phyloP scores from a whole-genome alignment of 345 rosid genomes.

The Physaria fendleri region DNA sequence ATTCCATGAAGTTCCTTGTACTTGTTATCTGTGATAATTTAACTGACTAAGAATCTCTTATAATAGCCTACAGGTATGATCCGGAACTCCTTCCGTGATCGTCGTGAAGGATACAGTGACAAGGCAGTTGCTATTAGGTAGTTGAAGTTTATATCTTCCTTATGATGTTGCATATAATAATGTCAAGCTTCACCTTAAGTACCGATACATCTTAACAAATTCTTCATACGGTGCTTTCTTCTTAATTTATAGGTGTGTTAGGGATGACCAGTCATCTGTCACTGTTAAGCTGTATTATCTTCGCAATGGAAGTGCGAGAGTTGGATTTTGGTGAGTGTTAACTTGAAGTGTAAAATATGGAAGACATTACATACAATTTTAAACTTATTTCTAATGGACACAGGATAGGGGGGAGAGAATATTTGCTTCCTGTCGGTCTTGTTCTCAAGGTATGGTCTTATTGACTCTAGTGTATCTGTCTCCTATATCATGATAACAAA shows the following conservation, averaged over 20 bases:
- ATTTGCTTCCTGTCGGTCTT: conserved; percentile 81
- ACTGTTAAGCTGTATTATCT: conserved; percentile 77
- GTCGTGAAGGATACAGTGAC: conserved; percentile 80
- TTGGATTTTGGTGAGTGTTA: conserved; percentile 87
- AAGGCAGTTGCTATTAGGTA: conserved; percentile 88
- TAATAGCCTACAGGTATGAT: conserved; percentile 85
- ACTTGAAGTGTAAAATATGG: conserved; percentile 1
- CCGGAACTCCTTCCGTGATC: conserved; percentile 73
- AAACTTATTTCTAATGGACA: conserved; percentile 23
- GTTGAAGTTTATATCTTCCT: conserved; percentile 4
- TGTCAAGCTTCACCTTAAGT: conserved; percentile 9
- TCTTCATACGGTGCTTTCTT: conserved; percentile 2
- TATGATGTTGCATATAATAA: conserved; percentile 3
- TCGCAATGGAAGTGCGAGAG: conserved; percentile 88
- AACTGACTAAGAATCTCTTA: conserved; percentile 32
- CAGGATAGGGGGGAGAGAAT: conserved; percentile 86
- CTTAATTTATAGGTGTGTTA: conserved; percentile 63
- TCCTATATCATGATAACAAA: neutral
- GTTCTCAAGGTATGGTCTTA: conserved; percentile 65
- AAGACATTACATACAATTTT: conserved; percentile 13
- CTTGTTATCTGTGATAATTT: conserved; percentile 11
- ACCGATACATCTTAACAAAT: neutral
- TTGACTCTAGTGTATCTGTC: neutral
- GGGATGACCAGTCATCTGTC: conserved; percentile 78
- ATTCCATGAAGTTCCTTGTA: neutral